phyloP scores from a whole-genome alignment of 2,329 filamentous ascomycete species.

The Aspergillus sp. region DNA sequence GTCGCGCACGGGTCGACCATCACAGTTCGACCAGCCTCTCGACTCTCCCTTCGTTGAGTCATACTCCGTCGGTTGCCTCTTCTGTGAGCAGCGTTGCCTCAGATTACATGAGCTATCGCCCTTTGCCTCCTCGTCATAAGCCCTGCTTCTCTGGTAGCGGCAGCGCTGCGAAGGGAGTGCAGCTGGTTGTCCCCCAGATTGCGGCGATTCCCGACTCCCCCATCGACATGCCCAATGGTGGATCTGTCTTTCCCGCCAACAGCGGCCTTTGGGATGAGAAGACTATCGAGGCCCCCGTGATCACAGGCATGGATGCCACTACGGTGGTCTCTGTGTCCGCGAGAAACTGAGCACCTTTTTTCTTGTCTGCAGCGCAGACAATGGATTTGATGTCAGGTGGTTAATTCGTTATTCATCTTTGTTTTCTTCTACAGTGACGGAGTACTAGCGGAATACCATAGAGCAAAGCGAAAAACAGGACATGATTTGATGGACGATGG shows the following conservation, averaged over 20 bases:
- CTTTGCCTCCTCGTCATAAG: conserved; percentile 47
- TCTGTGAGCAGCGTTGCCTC: conserved; percentile 44
- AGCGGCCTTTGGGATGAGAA: conserved; percentile 34
- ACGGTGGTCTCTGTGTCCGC: conserved; percentile 7
- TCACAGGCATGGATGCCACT: conserved; percentile 10
- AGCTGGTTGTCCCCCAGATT: conserved; percentile 48
- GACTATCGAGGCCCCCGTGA: conserved; percentile 18
- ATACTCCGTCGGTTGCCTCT: conserved; percentile 44
- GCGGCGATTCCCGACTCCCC: conserved; percentile 21
- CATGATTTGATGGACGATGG: conserved; percentile 20
- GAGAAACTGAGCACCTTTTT: background rate
- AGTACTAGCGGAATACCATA: conserved; percentile 10
- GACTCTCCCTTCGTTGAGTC: conserved; percentile 40
- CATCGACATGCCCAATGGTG: conserved; percentile 27
- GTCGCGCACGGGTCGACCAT: conserved; percentile 26
- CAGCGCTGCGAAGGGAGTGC: conserved; percentile 39
- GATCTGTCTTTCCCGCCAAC: conserved; percentile 36
- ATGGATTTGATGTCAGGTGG: background rate
- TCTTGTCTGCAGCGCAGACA: background rate
- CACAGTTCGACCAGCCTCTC: conserved; percentile 40
- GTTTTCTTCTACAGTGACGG: conserved; percentile 1
- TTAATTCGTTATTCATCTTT: background rate
- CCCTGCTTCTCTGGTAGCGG: conserved; percentile 40
- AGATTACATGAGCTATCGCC: conserved; percentile 41
- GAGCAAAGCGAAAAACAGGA: conserved; percentile 13